Evolutionary conservation across 371 early-diverging fungal genomes (phyloP), one percentile per base, ranked within the genome.

Genomic region (Circinella umbellata): DNA sequence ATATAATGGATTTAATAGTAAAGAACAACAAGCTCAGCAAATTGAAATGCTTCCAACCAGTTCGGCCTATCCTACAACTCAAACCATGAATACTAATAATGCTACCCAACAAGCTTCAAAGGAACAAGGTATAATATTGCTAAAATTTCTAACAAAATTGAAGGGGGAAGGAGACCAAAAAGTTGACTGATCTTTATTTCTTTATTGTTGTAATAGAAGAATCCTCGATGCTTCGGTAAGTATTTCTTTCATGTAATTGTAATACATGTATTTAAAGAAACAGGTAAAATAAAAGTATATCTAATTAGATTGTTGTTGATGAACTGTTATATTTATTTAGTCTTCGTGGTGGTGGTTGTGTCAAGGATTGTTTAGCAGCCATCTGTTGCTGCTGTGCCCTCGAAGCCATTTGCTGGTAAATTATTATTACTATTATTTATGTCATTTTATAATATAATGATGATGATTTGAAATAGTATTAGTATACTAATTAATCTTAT

Each of bases 291-390:
- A 14, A 36, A 18, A 47, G 15, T 38, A 18, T 47, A 48, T 27
- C 2, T 27, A 27, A 27, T 27, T 27, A 49, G 49, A 61, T 10
- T n/a, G n/a, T 37, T 11, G 10, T 8, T 47, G 34, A 38, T 66
- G 62, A 18, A 11, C 38, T 6, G 4, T 47, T 62, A 63, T 13
- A 15, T 27, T 46, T 20, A 15, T 17, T 54, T 35, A 74, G 79
- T 66, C 69, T 78, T n/a, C 68, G 79, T 53, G 79, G 79, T 68
- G 79, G 79, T 71, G 79, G 79, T 35, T 78, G 79, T 55, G 72
- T 78, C 57, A 78, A 78, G 70, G 79, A 71, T 64, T 78, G 79
- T 64, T 67, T 78, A 63, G 75, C 71, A 53, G 60, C 76, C 39
- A 75, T 78, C 60, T 78, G 79, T 70, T 78, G 73, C 73, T 78